Evolutionary conservation across 2,329 filamentous ascomycete genomes (phyloP).

Genomic region (Thielaviopsis populi): DNA sequence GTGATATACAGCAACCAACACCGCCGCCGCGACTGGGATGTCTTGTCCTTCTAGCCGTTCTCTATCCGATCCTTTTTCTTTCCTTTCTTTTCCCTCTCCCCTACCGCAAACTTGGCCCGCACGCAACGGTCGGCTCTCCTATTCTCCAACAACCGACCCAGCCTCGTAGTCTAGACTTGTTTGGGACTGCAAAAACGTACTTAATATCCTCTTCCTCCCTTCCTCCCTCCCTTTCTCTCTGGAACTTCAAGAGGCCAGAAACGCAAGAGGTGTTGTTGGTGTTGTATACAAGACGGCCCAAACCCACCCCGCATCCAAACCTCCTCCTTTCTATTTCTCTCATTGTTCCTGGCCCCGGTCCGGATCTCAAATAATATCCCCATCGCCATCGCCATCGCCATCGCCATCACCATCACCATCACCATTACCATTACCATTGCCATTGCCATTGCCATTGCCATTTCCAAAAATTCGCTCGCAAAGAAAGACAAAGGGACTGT

Average conservation of each 20-base stretch:
- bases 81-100: background rate
- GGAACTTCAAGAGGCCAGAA: background rate
- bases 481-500: too few relatives aligned
- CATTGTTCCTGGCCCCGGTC: background rate
- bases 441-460: too few relatives aligned
- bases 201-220: background rate
- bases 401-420: too few relatives aligned
- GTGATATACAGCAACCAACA: background rate
- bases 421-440: background rate
- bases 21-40: background rate
- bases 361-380: background rate
- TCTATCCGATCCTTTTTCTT: background rate
- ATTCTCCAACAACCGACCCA: background rate
- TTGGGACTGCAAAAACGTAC: background rate
- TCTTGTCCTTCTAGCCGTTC: background rate
- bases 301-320: background rate
- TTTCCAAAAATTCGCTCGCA: background rate
- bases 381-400: too few relatives aligned
- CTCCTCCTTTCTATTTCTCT: background rate
- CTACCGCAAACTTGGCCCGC: background rate
- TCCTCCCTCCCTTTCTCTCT: background rate
- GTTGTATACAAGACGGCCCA: background rate
- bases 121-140: background rate
- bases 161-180: background rate
- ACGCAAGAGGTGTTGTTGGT: background rate